Percentiles rank a stretch among this genome's conserved stretches.
Conservation (phyloP, 108 stramenopile species). For the Cyclostephanos invisitatus region DNA sequence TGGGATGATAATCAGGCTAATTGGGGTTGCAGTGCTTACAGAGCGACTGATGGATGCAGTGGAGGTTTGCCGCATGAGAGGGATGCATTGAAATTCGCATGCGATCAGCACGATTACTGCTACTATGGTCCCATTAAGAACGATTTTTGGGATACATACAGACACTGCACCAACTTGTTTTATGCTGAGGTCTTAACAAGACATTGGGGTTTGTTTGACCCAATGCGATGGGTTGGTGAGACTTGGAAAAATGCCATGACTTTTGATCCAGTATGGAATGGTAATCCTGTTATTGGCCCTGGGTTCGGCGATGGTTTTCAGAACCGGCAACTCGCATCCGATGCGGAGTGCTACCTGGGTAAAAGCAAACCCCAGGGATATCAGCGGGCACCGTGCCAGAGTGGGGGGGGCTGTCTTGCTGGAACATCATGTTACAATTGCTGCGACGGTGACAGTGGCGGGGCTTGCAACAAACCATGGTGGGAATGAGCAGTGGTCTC, state of each 20-base stretch:
- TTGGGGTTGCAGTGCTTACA: background rate
- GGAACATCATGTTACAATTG: conserved; percentile 1
- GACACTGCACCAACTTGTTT: background rate
- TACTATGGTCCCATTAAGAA: conserved; percentile 2
- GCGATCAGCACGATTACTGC: conserved; percentile 1
- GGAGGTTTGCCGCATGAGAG: background rate
- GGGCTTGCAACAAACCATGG: background rate
- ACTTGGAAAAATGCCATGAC: background rate
- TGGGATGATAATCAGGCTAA: background rate
- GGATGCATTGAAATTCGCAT: background rate
- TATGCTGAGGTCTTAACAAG: background rate
- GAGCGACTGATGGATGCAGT: background rate
- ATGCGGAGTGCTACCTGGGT: background rate
- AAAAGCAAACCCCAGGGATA: conserved; percentile 1
- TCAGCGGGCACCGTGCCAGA: background rate
- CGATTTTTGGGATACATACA: background rate
- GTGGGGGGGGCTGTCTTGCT: background rate
- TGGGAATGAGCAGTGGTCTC: background rate
- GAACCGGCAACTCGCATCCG: conserved; percentile 2
- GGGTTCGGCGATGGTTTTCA: conserved; percentile 1
- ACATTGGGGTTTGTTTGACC: background rate
- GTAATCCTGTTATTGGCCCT: background rate
- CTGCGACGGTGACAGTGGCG: background rate
- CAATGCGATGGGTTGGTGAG: too few relatives aligned
- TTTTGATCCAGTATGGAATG: background rate